Percentiles rank a stretch among this genome's conserved stretches.
phyloP scores from a whole-genome alignment of 306 rosid genomes.

The Glycyrrhiza uralensis region DNA sequence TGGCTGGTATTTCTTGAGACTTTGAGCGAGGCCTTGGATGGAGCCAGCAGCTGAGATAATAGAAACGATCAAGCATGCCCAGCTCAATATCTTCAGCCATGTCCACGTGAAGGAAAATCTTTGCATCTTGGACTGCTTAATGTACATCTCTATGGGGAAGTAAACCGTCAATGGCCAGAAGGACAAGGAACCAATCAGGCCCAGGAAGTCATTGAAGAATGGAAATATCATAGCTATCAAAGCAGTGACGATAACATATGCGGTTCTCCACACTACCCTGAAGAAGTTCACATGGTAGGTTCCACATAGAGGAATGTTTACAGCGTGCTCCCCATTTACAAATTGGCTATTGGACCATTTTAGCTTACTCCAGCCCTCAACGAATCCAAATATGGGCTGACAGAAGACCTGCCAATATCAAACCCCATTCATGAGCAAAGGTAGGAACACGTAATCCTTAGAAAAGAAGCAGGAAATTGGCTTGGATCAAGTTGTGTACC shows the following conservation, averaged over 20 bases:
- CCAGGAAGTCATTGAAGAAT: conserved; percentile 90
- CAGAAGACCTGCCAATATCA: conserved; percentile 61
- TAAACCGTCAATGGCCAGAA: conserved; percentile 91
- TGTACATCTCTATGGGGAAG: conserved; percentile 95
- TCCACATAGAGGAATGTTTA: conserved; percentile 57
- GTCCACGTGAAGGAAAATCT: conserved; percentile 76
- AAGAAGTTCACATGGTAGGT: conserved; percentile 48
- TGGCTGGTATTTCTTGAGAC: conserved; percentile 77
- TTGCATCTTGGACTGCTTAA: conserved; percentile 61
- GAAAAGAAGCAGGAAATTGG: neutral
- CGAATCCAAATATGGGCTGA: conserved; percentile 79
- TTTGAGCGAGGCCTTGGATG: conserved; percentile 66
- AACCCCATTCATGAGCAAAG: neutral
- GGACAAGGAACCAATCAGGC: conserved; percentile 80
- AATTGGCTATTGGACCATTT: conserved; percentile 71
- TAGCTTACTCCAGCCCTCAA: conserved; percentile 45
- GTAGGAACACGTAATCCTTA: neutral
- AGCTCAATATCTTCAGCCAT: conserved; percentile 82
- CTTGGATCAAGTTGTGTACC: conserved; percentile 36
- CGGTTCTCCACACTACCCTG: conserved; percentile 79
- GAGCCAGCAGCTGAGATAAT: conserved; percentile 82
- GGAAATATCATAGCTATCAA: conserved; percentile 88
- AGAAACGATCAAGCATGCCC: conserved; percentile 76
- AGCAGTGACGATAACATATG: conserved; percentile 66
- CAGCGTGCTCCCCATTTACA: conserved; percentile 44